Evolutionary conservation across 805 yeast species (phyloP), one percentile per base, ranked within the genome.

Genomic region (Cyberlindnera subsufficiens): DNA sequence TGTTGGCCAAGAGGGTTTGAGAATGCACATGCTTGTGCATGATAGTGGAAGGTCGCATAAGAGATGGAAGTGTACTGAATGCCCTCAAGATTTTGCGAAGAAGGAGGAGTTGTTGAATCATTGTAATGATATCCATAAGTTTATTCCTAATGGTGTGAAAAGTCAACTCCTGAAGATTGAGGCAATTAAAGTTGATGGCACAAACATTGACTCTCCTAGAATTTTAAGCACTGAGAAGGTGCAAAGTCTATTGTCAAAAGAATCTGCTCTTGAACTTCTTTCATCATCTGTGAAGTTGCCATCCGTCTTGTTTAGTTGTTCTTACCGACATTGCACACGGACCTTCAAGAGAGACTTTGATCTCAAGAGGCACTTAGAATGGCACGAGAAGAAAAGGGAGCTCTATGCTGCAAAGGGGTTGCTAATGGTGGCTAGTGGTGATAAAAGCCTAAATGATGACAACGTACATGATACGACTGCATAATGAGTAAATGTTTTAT

Each of bases 11-110:
- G 68, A 71, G 22, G 93, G 89, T 47, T 61, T 88, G 39, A 64
- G 71, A 15, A 77, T 82, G 67, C 96, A 90, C 58, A 78, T 84
- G 88, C 62, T 71, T 35, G 66, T 79, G 17, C 96, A 89, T 60
- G 80, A 80, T 50, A 77, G 72, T 5, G 53, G 56, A 3, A 66
- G 68, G 14, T 42, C 44, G 1, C 17, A 40, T 3, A 56, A 54
- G 39, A 19, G 78, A 32, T 86, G 95, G 91, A 74, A 73, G 43
- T 87, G 96, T 63, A 58, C 62, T 2, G 66, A 67, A 40, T 82
- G 90, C 60, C 59, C 64, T 7, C 64, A 65, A 1, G 65, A 71
- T 27, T 83, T 77, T 53, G 69, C 71, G 5, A 78, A 77, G 48
- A 82, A 82, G 45, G 69, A 68, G 11, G 82, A 75, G 36, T 64